These are phyloP conservation scores for Phytophthora sp. DNA, from an alignment of 352 stramenopile species.

Conservation along the genomic window DNA sequence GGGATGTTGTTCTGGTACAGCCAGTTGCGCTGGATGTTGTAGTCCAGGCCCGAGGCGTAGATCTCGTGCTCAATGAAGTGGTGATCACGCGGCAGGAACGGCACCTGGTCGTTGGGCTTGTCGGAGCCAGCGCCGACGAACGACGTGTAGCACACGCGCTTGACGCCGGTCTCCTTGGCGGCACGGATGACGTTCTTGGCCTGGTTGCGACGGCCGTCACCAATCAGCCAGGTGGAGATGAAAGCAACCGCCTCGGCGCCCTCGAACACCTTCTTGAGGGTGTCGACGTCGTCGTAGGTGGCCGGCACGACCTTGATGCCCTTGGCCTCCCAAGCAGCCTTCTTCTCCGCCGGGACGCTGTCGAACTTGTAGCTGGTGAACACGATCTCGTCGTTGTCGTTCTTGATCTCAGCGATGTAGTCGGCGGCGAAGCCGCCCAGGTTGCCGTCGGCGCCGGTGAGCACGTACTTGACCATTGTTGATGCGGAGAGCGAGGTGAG, in stretches of 20 bases:
- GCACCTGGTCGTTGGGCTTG: constrained; percentile 18
- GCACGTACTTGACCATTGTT: constrained; percentile 19
- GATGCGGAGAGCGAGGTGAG: neutral
- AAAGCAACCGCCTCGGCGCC: constrained; percentile 21
- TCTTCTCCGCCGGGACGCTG: constrained; percentile 8
- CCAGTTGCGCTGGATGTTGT: constrained; percentile 33
- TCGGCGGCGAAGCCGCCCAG: constrained; percentile 16
- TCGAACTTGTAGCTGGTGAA: constrained; percentile 21
- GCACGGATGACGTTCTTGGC: constrained; percentile 16
- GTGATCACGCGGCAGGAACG: constrained; percentile 24
- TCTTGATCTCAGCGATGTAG: constrained; percentile 10
- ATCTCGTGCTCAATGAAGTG: constrained; percentile 23
- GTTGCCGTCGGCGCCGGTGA: constrained; percentile 21
- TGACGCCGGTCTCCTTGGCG: constrained; percentile 17
- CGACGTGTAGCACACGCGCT: constrained; percentile 24
- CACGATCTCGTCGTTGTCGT: constrained; percentile 13
- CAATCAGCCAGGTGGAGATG: constrained; percentile 23
- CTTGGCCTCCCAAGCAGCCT: constrained; percentile 19
- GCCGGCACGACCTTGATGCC: constrained; percentile 11
- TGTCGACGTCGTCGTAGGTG: constrained; percentile 15
- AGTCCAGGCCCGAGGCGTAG: constrained; percentile 24
- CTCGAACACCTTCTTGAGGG: constrained; percentile 20
- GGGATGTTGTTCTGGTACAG: constrained; percentile 29
- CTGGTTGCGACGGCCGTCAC: constrained; percentile 17
- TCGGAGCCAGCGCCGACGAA: constrained; percentile 17